Percentiles rank a stretch among this genome's conserved stretches.
These are phyloP conservation scores for Aspergillus campestris DNA, from an alignment of 495 filamentous ascomycete genomes.

Conservation along the genomic window DNA sequence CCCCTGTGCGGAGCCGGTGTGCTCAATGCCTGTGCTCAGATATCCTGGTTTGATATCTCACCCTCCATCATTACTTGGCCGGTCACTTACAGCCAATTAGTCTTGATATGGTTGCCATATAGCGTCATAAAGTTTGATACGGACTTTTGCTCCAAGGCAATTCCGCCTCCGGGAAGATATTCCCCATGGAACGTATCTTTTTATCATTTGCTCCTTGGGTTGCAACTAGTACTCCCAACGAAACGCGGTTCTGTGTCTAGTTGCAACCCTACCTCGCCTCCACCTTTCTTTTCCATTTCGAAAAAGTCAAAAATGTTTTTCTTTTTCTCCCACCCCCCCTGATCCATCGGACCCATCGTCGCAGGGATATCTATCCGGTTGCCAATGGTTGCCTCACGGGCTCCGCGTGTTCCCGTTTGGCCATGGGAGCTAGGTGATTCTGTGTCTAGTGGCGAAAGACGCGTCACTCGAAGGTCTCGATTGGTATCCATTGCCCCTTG, in stretches of 20 bases:
- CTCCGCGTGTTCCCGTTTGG: constrained; percentile 19
- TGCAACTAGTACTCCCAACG: constrained; percentile 11
- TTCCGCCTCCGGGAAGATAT: background rate
- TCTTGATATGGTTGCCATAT: constrained; percentile 2
- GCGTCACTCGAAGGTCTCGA: constrained; percentile 27
- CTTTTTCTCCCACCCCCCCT: constrained; percentile 4
- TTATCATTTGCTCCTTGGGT: constrained; percentile 7
- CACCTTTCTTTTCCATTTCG: constrained; percentile 6
- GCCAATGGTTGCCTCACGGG: constrained; percentile 15
- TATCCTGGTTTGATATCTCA: constrained; percentile 9
- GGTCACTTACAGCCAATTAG: constrained; percentile 18
- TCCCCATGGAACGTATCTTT: background rate
- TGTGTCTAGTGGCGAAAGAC: constrained; percentile 17
- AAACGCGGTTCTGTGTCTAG: constrained; percentile 15
- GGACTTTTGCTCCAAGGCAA: constrained; percentile 8
- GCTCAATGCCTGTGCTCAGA: constrained; percentile 15
- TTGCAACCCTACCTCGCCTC: constrained; percentile 18
- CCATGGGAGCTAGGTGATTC: constrained; percentile 10
- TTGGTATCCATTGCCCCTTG: constrained; percentile 24
- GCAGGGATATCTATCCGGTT: constrained; percentile 10
- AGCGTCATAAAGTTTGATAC: constrained; percentile 14
- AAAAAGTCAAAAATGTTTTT: background rate
- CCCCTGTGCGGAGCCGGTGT: constrained; percentile 4
- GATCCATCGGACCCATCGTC: background rate
- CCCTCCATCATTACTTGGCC: constrained; percentile 6